A percentile compares a stretch with the other conserved stretches of the same genome.
These are phyloP conservation scores for Phytophthora cajani DNA, from an alignment of 352 stramenopile species.

Conservation along the genomic window DNA sequence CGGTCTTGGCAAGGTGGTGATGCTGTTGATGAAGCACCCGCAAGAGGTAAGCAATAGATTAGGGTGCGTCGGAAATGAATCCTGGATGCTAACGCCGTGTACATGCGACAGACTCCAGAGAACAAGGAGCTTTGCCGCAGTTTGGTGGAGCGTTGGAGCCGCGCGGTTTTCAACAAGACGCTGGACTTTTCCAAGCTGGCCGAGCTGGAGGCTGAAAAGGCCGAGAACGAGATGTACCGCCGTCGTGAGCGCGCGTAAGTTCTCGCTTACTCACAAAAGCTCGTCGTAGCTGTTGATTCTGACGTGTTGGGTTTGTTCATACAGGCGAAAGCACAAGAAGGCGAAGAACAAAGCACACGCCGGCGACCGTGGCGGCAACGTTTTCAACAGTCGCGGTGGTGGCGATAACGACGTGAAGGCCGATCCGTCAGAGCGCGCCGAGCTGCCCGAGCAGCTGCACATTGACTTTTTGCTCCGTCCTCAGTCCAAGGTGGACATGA, in stretches of 20 bases:
- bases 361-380: constrained; percentile 47
- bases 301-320: neutral
- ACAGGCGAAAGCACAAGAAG: constrained; percentile 58
- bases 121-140: constrained; percentile 90
- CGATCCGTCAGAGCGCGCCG: constrained; percentile 69
- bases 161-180: constrained; percentile 90
- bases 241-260: constrained; percentile 57
- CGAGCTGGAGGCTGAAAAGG: constrained; percentile 87
- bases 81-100: constrained; percentile 8
- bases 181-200: constrained; percentile 88
- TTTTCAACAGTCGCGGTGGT: constrained; percentile 49
- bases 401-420: constrained; percentile 40
- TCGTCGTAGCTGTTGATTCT: neutral
- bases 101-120: constrained; percentile 58
- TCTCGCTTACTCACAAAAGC: neutral
- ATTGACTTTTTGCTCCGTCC: constrained; percentile 88
- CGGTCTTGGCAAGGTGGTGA: constrained; percentile 89
- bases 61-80: neutral
- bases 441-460: constrained; percentile 74
- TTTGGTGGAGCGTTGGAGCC: constrained; percentile 88
- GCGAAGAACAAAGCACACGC: constrained; percentile 33
- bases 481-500: constrained; percentile 82
- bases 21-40: constrained; percentile 89
- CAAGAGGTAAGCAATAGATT: constrained; percentile 57
- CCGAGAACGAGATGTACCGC: constrained; percentile 76